phyloP scores from a whole-genome alignment of 2,329 filamentous ascomycete species.

The Cordyceps pruinosa region DNA sequence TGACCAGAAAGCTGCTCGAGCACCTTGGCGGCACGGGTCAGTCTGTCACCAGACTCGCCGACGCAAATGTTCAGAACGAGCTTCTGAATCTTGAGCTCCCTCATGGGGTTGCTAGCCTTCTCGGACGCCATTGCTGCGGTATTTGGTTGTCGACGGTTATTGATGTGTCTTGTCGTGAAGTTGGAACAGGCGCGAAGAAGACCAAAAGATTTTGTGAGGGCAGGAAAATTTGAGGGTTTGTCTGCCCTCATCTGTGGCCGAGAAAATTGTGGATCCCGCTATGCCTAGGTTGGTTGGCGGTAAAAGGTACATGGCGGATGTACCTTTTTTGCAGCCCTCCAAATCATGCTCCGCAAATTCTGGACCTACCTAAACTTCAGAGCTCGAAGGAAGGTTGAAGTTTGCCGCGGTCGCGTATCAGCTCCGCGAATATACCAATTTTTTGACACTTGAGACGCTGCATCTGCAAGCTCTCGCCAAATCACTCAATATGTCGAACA shows the following conservation, averaged over 20 bases:
- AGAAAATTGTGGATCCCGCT: conserved; percentile 19
- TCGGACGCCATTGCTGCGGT: conserved; percentile 53
- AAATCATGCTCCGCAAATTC: conserved; percentile 41
- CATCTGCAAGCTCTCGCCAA: conserved; percentile 24
- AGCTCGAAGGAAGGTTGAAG: conserved; percentile 38
- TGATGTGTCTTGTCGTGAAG: conserved; percentile 28
- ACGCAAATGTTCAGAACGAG: conserved; percentile 99
- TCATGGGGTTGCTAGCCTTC: conserved; percentile 97
- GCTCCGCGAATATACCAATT: conserved; percentile 32
- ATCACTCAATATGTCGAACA: conserved; percentile 47
- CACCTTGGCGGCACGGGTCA: conserved; percentile 99
- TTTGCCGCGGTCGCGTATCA: conserved; percentile 33
- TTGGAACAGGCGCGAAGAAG: conserved; percentile 20
- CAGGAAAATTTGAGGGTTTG: conserved; percentile 34
- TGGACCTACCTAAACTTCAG: conserved; percentile 28
- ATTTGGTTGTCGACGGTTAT: conserved; percentile 25
- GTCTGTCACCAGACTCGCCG: conserved; percentile 99
- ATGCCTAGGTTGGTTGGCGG: conserved; percentile 18
- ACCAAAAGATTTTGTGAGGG: conserved; percentile 29
- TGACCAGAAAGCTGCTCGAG: conserved; percentile 99
- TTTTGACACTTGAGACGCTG: conserved; percentile 37
- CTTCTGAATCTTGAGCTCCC: conserved; percentile 99
- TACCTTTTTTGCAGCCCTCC: conserved; percentile 31
- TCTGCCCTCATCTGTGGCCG: conserved; percentile 30
- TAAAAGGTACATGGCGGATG: conserved; percentile 23